These are phyloP conservation scores for Saussurea involucrata DNA, from an alignment of 129 eudicot species.

Conservation along the genomic window DNA sequence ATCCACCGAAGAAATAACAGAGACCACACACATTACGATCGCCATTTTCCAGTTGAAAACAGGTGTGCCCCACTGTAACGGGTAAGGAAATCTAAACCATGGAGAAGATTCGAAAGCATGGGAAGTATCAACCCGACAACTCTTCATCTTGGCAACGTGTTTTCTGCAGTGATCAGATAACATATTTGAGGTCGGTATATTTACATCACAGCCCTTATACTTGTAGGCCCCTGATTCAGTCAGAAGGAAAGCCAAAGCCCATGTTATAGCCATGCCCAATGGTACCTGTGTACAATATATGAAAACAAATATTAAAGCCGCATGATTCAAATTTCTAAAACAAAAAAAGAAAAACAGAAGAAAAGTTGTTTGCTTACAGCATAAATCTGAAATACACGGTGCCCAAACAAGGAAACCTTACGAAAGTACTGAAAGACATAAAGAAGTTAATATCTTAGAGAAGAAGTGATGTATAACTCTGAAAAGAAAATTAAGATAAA, in stretches of 20 bases:
- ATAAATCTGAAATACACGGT: conserved; percentile 86
- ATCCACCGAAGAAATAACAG: conserved; percentile 85
- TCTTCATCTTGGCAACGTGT: conserved; percentile 67
- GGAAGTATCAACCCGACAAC: conserved; percentile 81
- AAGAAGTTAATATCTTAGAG: conserved; percentile 6
- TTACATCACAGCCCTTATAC: conserved; percentile 76
- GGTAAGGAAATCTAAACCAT: conserved; percentile 97
- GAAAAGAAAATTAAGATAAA: neutral
- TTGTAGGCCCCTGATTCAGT: conserved; percentile 89
- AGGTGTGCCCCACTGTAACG: conserved; percentile 95
- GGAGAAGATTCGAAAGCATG: conserved; percentile 78
- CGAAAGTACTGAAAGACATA: conserved; percentile 81
- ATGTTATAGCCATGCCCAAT: conserved; percentile 78
- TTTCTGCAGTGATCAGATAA: conserved; percentile 84
- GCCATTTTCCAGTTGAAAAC: conserved; percentile 87
- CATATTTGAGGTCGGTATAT: conserved; percentile 78
- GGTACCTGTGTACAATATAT: conserved; percentile 59
- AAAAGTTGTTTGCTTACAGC: conserved; percentile 52
- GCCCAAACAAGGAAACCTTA: conserved; percentile 83
- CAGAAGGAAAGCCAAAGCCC: conserved; percentile 78
- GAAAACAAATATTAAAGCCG: neutral
- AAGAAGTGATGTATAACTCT: neutral
- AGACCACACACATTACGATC: conserved; percentile 85
- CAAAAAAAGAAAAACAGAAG: neutral
- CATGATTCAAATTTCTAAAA: neutral